Evolutionary conservation across 2,329 filamentous ascomycete genomes (phyloP), one percentile per base, ranked within the genome.

Genomic region (Aspergillus pseudotamarii): DNA sequence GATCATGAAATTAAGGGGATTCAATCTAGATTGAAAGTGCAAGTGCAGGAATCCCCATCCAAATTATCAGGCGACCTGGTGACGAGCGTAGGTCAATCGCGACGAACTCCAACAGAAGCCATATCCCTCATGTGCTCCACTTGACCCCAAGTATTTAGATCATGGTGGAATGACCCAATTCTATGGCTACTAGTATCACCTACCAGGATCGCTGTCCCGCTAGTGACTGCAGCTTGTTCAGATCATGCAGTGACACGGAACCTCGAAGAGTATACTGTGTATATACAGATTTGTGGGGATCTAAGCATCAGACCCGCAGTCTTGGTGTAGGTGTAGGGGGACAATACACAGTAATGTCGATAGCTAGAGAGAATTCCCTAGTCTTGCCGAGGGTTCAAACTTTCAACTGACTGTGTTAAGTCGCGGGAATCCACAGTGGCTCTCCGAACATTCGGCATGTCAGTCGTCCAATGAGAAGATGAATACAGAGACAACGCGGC

Each of bases 1-100:
- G 58, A 59, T 59, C 58, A 54, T 23, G 21, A 45, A 53, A 34
- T 36, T 34, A 21, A 41, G n/a, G 28, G n/a, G 19, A 53, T 54
- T 26, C 26, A 38, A 36, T 26, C 46, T 51, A 26, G 48, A 8
- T 21, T 28, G 58, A 28, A 41, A 14, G 23, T 36, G 43, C 57
- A 59, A 46, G 23, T n/a, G 57, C 23, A 41, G 46, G 23, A 41
- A 28, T 53, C 57, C 46, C 23, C 16, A 16, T 30, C 10, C 23
- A 32, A 32, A 30, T 28, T 10, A 54, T 43, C 14, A 28, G 30
- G 12, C 41, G 46, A 55, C 21, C 51, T 55, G 51, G 21, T 16
- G 38, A 41, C 16, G 16, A 9, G 16, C 8, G 32, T 38, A 55
- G 32, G 38, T 55, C 51, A 54, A 21, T 26, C 36, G n/a, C 34